These are phyloP conservation scores for Pseudogymnoascus sp. DNA, from an alignment of 2,329 filamentous ascomycete genomes.

Conservation along the genomic window DNA sequence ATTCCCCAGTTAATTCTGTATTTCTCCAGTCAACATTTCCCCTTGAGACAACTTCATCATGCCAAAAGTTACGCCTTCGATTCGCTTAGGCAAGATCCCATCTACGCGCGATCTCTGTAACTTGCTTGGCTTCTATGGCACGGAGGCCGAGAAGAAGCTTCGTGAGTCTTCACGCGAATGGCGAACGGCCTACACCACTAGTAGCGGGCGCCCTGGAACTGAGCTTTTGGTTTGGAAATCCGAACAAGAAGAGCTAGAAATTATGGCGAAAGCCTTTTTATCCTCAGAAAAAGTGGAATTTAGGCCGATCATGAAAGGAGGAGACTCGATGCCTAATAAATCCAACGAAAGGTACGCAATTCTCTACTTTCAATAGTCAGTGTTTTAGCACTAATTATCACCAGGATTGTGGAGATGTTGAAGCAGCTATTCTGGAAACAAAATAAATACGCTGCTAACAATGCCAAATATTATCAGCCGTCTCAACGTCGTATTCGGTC, in stretches of 20 bases:
- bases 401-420: slow-evolving; percentile 12
- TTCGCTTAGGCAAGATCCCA: slow-evolving; percentile 9
- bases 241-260: slow-evolving; percentile 8
- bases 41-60: not conserved
- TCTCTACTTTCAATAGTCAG: not conserved
- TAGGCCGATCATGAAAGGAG: no score
- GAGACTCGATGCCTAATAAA: no score
- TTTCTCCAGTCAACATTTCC: not conserved
- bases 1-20: not conserved
- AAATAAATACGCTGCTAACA: slow-evolving; percentile 13
- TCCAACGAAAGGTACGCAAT: no score
- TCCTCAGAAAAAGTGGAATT: no score
- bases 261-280: slow-evolving; percentile 12
- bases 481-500: not conserved
- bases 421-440: slow-evolving; percentile 16
- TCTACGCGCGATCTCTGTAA: slow-evolving; percentile 12
- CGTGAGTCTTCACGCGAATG: slow-evolving; percentile 9
- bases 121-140: slow-evolving; percentile 10
- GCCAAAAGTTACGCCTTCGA: not conserved
- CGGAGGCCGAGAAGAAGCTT: not conserved
- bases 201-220: not conserved
- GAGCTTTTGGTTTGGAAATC: slow-evolving; percentile 11
- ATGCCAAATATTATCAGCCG: slow-evolving; percentile 8
- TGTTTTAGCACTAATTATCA: not conserved
- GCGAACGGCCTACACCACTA: slow-evolving; percentile 11